Base-by-base conservation (phyloP, 2,329 filamentous ascomycete genomes). In the Rhynchosporium secalis region DNA sequence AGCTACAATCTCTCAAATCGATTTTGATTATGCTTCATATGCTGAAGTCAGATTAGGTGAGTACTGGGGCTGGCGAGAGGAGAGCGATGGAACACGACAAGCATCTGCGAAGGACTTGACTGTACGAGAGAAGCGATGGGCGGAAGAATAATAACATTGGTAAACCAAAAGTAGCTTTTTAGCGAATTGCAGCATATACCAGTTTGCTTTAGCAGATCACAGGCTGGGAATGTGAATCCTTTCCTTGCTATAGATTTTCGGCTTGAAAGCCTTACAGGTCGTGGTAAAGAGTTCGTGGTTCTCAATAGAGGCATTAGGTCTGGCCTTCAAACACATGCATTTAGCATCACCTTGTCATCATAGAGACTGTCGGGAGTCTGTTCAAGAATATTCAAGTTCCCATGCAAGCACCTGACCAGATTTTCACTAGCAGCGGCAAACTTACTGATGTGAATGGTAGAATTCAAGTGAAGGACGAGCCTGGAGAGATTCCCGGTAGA, bases 21-120 rank as follows among this genome's bases (percentile, higher is more conserved):
- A 97, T 74, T 99, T 99, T 73, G 93, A 99, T 77, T 99, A 99
- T 74, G 91, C 92, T 48, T 86, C 84, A 8, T 99, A 98, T 75
- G 94, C 95, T 10, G 91, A 97, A 75, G 77, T 89, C 15, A 83
- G 95, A 60, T 80, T 99, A 5, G 88, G 90, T 56, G 95, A 98
- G 78, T 98, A 97, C 77, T 96, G 89, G 84, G 92, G 89, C 3
- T 97, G 92, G 92, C 91, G 93, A 73, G 86, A 83, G 51, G 90
- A 94, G 75, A 76, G 79, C 28, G 84, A 88, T 62, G 89, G 89
- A 7, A 84, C 80, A 64, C 82, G 90, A 52, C 75, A 76, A 55
- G 70, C 75, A 51, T 74, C 78, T 41, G 81, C 80, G 1, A 80
- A 83, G 68, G 84, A 90, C 65, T 83, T 87, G 78, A 84, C 91